phyloP scores from a whole-genome alignment of 2,329 filamentous ascomycete genomes.

The Decorospora gaudefroyi region DNA sequence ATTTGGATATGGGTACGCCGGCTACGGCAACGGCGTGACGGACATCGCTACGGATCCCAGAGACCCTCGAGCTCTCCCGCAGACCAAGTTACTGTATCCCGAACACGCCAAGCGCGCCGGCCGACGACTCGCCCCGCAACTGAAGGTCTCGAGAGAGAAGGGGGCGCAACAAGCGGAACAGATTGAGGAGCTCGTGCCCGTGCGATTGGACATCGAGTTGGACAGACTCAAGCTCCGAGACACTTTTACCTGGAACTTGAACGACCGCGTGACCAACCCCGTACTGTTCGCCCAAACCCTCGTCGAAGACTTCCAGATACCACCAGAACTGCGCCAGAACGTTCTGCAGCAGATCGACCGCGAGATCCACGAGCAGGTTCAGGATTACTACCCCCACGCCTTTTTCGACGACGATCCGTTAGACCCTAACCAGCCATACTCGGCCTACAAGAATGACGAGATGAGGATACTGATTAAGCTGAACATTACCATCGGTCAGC shows the following conservation, averaged over 20 bases:
- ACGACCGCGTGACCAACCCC: constrained; percentile 79
- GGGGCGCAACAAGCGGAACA: constrained; percentile 84
- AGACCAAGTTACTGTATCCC: constrained; percentile 73
- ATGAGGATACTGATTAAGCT: constrained; percentile 96
- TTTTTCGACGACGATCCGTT: constrained; percentile 88
- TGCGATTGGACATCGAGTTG: constrained; percentile 90
- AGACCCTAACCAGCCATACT: constrained; percentile 87
- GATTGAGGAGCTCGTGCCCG: constrained; percentile 86
- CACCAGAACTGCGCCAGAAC: constrained; percentile 64
- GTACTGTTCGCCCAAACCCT: constrained; percentile 87
- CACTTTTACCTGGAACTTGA: constrained; percentile 97
- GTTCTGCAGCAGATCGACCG: constrained; percentile 68
- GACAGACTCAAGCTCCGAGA: constrained; percentile 95
- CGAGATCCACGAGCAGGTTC: constrained; percentile 85
- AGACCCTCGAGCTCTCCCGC: constrained; percentile 58
- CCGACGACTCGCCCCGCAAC: constrained; percentile 70
- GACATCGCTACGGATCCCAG: constrained; percentile 49
- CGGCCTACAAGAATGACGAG: constrained; percentile 97
- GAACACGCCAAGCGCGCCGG: constrained; percentile 74
- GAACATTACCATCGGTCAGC: constrained; percentile 94
- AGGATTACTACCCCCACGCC: constrained; percentile 90
- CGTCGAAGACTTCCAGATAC: constrained; percentile 82
- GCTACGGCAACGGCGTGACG: constrained; percentile 85
- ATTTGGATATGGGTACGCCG: constrained; percentile 76
- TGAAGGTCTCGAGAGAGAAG: constrained; percentile 81